These are phyloP conservation scores for Metschnikowia kunwiensis DNA, from an alignment of 805 yeast genomes.

Conservation along the genomic window DNA sequence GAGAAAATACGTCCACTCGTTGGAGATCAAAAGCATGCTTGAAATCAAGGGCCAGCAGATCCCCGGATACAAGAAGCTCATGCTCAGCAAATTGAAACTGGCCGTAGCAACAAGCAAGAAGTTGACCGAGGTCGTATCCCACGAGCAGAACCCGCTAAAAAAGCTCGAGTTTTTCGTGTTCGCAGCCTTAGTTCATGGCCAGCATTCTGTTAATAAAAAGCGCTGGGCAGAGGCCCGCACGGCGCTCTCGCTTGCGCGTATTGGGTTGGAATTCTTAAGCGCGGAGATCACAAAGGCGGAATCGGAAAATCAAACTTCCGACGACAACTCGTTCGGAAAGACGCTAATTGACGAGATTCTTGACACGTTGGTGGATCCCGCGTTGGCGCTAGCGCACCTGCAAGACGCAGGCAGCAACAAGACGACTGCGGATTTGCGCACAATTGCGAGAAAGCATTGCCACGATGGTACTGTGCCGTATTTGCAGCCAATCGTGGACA, in stretches of 20 bases:
- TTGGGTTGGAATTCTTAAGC: constrained; percentile 53
- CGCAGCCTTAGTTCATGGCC: constrained; percentile 52
- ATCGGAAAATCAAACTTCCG: neutral
- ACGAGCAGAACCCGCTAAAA: constrained; percentile 33
- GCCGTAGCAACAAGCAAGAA: constrained; percentile 46
- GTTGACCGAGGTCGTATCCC: constrained; percentile 39
- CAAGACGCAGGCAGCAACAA: constrained; percentile 30
- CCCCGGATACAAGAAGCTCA: constrained; percentile 44
- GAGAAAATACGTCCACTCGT: constrained; percentile 67
- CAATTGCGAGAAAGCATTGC: constrained; percentile 45
- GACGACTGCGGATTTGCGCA: constrained; percentile 45
- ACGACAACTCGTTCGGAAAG: constrained; percentile 20
- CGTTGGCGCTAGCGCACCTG: constrained; percentile 52
- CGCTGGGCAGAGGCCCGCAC: constrained; percentile 54
- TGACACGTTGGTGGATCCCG: constrained; percentile 62
- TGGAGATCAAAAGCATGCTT: constrained; percentile 54
- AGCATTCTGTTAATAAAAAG: constrained; percentile 48
- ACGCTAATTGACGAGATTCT: constrained; percentile 53
- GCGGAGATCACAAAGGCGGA: constrained; percentile 10
- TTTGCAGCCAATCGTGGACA: constrained; percentile 38
- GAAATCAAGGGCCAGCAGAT: constrained; percentile 50
- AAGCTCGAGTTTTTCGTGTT: constrained; percentile 34
- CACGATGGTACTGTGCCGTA: constrained; percentile 28
- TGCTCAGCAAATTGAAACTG: constrained; percentile 65
- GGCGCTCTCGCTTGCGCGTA: constrained; percentile 57